Evolutionary conservation across 805 yeast species (phyloP), one percentile per base, ranked within the genome.

Genomic region (Ogataea philodendri): DNA sequence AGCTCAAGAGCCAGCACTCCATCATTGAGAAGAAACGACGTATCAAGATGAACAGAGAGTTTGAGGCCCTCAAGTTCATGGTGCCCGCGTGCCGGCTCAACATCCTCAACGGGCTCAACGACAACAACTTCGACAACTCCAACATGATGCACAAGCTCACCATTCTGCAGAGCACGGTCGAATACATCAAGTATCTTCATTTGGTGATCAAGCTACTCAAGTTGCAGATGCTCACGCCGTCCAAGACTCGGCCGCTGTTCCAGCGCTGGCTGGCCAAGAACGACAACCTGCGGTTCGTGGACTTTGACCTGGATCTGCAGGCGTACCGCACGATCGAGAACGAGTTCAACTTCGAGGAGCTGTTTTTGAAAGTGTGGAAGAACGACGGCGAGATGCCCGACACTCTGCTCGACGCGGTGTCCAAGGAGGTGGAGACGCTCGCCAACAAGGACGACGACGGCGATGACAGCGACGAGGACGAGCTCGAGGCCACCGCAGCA

Each of bases 11-110:
- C 8, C 78, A 79, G 10, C 95, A 85, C 56, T 79, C 88, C 3
- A 78, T 82, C 25, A 85, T 85, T 41, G 95, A 85, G 57, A 81
- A 85, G 51, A 74, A 84, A 49, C 69, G 95, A 47, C 65, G 95
- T 42, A 73, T 81, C 34, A 82, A 83, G 53, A 82, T 85, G 68
- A 85, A 85, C 57, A 66, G 88, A 35, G 93, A 85, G 58, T 85
- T 84, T 54, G 93, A 84, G 54, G 86, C 89, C 1, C 69, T 85
- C 45, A 82, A 84, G 54, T 78, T 71, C 50, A 59, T 85, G 33
- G 78, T 85, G 11, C 95, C 95, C 1, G 88, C 90, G 9, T 84
- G 94, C 55, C 65, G 88, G 32, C 66, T 70, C 20, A 68, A 72
- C 19, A 62, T 61, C 9, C 37, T 54, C 9, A 47, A 46, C 17